Evolutionary conservation across 805 yeast genomes (phyloP).

Genomic region (Schwanniomyces pseudopolymorphus): DNA sequence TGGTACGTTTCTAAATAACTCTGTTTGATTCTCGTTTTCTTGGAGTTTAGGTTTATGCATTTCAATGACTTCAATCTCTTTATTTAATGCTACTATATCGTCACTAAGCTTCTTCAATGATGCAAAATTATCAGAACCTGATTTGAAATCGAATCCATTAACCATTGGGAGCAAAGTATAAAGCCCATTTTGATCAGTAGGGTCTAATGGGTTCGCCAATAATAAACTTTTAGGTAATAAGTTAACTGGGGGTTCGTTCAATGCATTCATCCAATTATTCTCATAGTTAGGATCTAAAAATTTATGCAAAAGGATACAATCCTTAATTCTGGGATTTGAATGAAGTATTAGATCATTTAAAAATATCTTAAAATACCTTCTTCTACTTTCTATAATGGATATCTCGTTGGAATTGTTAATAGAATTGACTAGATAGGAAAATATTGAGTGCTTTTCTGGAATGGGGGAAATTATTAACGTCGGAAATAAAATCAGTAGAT

Average conservation of each 20-base stretch:
- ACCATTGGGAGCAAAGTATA: constrained; percentile 48
- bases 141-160: constrained; percentile 35
- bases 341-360: constrained; percentile 38
- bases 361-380: constrained; percentile 45
- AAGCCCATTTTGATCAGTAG: constrained; percentile 54
- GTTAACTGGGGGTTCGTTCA: constrained; percentile 46
- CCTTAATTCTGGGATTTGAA: constrained; percentile 25
- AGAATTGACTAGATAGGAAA: constrained; percentile 41
- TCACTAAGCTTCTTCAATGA: constrained; percentile 33
- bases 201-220: constrained; percentile 50
- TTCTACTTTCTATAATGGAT: constrained; percentile 47
- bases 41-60: constrained; percentile 16
- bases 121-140: constrained; percentile 29
- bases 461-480: constrained; percentile 43
- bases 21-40: not conserved
- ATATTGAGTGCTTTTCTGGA: constrained; percentile 48
- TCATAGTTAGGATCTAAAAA: constrained; percentile 54
- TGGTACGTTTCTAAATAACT: constrained; percentile 22
- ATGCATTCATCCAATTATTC: constrained; percentile 50
- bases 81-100: constrained; percentile 31
- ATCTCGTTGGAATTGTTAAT: constrained; percentile 36
- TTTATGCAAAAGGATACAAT: constrained; percentile 41
- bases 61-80: constrained; percentile 31
- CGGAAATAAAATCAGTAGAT: constrained; percentile 37
- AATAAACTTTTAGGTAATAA: constrained; percentile 48